These are phyloP conservation scores for Amauroascus verrucosus DNA, from an alignment of 2,329 filamentous ascomycete species.

Conservation along the genomic window DNA sequence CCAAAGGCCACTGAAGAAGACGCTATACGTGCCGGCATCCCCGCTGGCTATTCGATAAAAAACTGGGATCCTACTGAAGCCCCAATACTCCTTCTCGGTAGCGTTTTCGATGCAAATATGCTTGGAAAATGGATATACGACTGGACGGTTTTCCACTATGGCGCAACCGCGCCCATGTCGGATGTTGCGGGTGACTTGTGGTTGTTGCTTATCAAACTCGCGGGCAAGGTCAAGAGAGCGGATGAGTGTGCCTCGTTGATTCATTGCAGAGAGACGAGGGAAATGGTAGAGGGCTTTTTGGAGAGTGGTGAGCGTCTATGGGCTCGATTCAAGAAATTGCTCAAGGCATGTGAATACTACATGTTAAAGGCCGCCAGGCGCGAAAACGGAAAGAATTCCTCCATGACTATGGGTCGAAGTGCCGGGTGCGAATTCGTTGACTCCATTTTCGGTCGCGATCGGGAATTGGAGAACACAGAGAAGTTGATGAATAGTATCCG, in stretches of 20 bases:
- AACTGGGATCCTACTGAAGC: constrained; percentile 96
- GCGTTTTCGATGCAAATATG: constrained; percentile 94
- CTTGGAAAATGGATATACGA: constrained; percentile 99
- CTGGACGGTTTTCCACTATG: constrained; percentile 91
- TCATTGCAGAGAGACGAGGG: constrained; percentile 59
- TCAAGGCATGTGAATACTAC: constrained; percentile 84
- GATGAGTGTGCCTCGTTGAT: constrained; percentile 68
- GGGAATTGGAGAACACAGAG: constrained; percentile 81
- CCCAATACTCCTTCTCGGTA: constrained; percentile 86
- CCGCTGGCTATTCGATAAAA: constrained; percentile 84
- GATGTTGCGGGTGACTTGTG: constrained; percentile 92
- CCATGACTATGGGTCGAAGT: constrained; percentile 72
- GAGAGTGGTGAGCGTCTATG: constrained; percentile 78
- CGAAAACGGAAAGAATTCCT: constrained; percentile 53
- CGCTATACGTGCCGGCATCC: constrained; percentile 57
- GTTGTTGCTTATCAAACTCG: constrained; percentile 86
- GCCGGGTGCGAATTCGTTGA: constrained; percentile 93
- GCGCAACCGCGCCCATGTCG: constrained; percentile 68
- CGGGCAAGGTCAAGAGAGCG: constrained; percentile 85
- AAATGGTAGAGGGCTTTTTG: constrained; percentile 83
- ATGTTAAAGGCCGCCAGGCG: constrained; percentile 86
- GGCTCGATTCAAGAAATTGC: constrained; percentile 70
- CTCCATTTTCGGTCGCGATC: constrained; percentile 84
- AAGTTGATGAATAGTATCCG: constrained; percentile 83
- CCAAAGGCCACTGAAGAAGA: constrained; percentile 55